Evolutionary conservation across 2,329 filamentous ascomycete genomes (phyloP), one percentile per base, ranked within the genome.

Genomic region (Camptophora hylomeconis): DNA sequence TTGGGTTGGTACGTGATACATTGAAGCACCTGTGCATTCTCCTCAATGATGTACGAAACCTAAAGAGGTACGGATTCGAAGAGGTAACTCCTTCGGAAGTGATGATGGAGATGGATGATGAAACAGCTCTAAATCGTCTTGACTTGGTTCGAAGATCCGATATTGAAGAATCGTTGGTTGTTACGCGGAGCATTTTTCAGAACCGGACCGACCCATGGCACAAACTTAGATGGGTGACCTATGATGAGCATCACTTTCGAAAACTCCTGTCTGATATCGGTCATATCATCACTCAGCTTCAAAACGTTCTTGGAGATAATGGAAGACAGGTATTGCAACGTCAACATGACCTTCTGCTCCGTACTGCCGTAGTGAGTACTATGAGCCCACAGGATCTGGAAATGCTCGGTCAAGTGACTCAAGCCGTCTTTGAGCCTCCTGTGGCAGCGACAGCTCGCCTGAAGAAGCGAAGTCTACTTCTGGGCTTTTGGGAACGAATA

Each of bases 391-490:
- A 5, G 8, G 5, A 6, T 7, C 24, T 26, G 5, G 13, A 26
- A 7, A 7, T 26, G 10, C 15, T 26, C 24, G 11, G 5, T 10
- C 8, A 8, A 7, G n/a, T n/a, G n/a, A 26, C 8, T 5, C 7
- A 6, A 8, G 24, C 15, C 10, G 7, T 16, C 13, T 11, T 26
- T 16, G 24, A 14, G 8, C 13, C 15, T 14, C 13, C 24, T 11
- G 7, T 26, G n/a, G 15, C 24, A 16, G 24, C 24, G 6, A 7
- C 24, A 16, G 24, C 24, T 15, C 24, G 15, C 15, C 17, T 26
- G 15, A 26, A 16, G 13, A 5, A 26, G 24, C 15, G 17, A 16
- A 6, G 5, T 7, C 17, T 26, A 11, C 12, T 17, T 7, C 13
- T 16, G 7, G 24, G 13, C 13, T 7, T 26, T 16, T 16, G 15